These are phyloP conservation scores for Mycena amicta DNA, from an alignment of 768 basidiomycete species.

Conservation along the genomic window DNA sequence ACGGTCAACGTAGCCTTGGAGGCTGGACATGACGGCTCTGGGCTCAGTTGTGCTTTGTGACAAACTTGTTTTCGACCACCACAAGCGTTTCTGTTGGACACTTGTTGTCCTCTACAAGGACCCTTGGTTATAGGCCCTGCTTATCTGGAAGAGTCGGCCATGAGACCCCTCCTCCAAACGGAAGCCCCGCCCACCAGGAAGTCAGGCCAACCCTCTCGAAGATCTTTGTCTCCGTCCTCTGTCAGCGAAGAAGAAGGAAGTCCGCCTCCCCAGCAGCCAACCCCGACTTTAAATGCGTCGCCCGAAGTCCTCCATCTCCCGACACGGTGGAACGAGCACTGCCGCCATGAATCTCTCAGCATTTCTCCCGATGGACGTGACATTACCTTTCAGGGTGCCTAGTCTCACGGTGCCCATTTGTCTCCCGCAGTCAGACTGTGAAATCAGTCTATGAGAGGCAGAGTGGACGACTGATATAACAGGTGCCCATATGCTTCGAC, in stretches of 20 bases:
- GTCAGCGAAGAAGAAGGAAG: constrained; percentile 74
- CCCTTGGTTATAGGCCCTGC: too few relatives aligned
- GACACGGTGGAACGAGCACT: constrained; percentile 78
- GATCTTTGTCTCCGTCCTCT: constrained; percentile 43
- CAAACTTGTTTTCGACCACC: background rate
- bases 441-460: too few relatives aligned
- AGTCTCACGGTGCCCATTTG: background rate
- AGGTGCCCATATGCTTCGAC: too few relatives aligned
- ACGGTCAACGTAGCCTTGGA: constrained; percentile 93
- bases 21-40: constrained; percentile 75
- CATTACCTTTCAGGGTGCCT: constrained; percentile 66
- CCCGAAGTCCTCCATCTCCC: constrained; percentile 60
- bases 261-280: constrained; percentile 49
- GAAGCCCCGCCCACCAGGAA: constrained; percentile 46
- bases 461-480: too few relatives aligned
- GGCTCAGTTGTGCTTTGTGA: background rate
- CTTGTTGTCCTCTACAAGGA: too few relatives aligned
- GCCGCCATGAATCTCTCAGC: constrained; percentile 57
- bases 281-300: constrained; percentile 36
- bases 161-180: constrained; percentile 70
- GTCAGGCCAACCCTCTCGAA: constrained; percentile 27
- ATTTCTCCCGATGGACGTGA: constrained; percentile 76
- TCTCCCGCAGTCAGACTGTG: too few relatives aligned
- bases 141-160: constrained; percentile 76
- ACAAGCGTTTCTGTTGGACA: background rate